Conservation (phyloP, 495 filamentous ascomycete genomes). For the Baudoinia panamericana region DNA sequence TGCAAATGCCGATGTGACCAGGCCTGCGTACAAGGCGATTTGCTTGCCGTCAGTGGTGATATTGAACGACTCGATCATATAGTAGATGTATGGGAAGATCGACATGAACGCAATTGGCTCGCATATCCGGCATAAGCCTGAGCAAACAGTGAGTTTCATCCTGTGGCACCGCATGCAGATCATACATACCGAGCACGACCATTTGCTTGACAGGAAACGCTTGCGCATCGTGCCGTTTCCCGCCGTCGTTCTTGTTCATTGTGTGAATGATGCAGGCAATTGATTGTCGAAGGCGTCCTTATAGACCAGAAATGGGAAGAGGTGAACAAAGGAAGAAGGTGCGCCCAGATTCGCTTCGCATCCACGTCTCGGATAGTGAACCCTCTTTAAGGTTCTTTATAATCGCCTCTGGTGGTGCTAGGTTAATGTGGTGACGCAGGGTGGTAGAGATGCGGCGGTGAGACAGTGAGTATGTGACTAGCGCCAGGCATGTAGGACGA, state of each 20-base stretch:
- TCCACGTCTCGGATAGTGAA: too few relatives aligned
- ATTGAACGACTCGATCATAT: constrained; percentile 88
- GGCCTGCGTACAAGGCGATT: constrained; percentile 84
- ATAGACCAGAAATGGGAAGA: not conserved
- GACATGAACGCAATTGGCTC: constrained; percentile 99
- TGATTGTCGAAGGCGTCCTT: not conserved
- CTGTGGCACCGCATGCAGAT: not conserved
- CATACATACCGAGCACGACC: constrained; percentile 20
- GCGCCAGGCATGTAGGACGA: constrained; percentile 12
- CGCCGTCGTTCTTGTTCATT: not conserved
- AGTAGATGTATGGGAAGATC: constrained; percentile 97
- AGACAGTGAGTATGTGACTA: not conserved
- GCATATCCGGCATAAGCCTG: constrained; percentile 87
- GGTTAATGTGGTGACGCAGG: constrained; percentile 9
- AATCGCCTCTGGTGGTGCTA: not conserved
- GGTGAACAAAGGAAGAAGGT: not conserved
- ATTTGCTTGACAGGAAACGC: constrained; percentile 19
- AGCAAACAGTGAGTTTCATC: not conserved
- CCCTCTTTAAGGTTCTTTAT: not conserved
- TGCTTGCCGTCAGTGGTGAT: constrained; percentile 63
- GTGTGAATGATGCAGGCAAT: not conserved
- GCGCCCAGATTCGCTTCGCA: too few relatives aligned
- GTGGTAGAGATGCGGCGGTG: constrained; percentile 1
- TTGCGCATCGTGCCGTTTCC: constrained; percentile 3
- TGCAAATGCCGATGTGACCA: constrained; percentile 94